phyloP scores from a whole-genome alignment of 1,139 yeast species.

The Diutina scorzettiae region DNA sequence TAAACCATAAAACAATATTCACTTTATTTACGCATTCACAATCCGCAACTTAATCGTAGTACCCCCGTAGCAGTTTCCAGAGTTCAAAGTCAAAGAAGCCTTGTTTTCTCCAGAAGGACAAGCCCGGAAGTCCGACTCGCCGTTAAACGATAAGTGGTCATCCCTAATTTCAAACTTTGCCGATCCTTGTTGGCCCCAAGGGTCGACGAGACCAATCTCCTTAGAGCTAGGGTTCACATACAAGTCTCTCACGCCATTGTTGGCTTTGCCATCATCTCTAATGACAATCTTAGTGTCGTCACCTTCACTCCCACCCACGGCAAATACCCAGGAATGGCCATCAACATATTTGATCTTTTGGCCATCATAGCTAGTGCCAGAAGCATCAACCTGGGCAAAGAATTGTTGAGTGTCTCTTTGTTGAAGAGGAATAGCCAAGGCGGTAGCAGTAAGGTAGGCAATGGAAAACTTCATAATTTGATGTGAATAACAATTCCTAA shows the following conservation, averaged over 20 bases:
- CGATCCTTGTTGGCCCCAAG: background rate
- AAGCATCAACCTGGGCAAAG: background rate
- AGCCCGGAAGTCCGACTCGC: background rate
- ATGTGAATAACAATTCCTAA: too few relatives aligned
- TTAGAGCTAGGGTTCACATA: background rate
- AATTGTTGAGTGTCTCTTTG: background rate
- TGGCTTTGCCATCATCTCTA: background rate
- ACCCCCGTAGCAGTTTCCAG: background rate
- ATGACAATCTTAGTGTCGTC: background rate
- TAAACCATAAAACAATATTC: too few relatives aligned
- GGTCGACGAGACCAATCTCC: background rate
- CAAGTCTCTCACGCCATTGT: background rate
- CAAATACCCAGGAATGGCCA: background rate
- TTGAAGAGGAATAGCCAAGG: background rate
- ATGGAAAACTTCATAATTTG: background rate
- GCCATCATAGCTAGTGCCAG: background rate
- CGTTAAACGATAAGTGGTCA: background rate
- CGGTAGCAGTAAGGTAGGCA: background rate
- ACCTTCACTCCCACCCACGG: background rate
- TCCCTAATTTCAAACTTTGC: background rate
- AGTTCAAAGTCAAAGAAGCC: background rate
- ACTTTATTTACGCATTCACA: background rate
- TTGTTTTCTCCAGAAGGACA: background rate
- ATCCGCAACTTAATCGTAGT: background rate
- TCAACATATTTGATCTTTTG: background rate